Evolutionary conservation across 305 asterid genomes (phyloP), one percentile per base, ranked within the genome.

Genomic region (Rubia occidens): DNA sequence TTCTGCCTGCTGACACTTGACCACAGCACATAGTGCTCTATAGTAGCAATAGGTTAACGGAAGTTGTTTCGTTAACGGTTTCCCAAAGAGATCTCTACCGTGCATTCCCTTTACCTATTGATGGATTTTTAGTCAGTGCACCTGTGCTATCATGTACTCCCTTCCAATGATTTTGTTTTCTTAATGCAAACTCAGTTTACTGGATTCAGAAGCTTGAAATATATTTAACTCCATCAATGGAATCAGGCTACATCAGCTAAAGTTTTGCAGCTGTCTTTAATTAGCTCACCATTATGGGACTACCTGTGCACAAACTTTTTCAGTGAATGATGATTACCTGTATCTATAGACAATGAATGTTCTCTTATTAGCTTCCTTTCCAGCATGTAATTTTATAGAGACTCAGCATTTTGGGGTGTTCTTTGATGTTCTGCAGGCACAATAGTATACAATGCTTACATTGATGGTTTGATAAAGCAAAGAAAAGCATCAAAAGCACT

Each of bases 361-460:
- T 44, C n/a, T 66, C 45, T 45, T 24, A 47, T 49, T 24, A 2
- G 70, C 32, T 45, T 47, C 43, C 32, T 29, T 24, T 13, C 39
- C 7, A 44, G 10, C 20, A 42, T 20, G 10, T 51, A 15, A 2
- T 5, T 45, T 45, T 9, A 14, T 51, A 17, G 71, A 37, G 18
- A 29, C 73, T 74, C 35, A 49, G 62, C 54, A 59, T 64, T 53
- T 14, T 74, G 39, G 39, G 74, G 68, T 63, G 66, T 69, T 75
- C 14, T 69, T 75, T 8, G 64, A 47, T 44, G 59, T 2, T 77
- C 44, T 81, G 70, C 82, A 87, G 96, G 89, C 78, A 78, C 95
- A 37, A 63, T 83, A 63, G 96, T 86, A 10, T 91, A 87, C 58
- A 89, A 87, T 78, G 91, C 97, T 68, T 91, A 85, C 71, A 85